These are phyloP conservation scores for Kodamaea plutei DNA, from an alignment of 1,139 yeast genomes.

Conservation along the genomic window DNA sequence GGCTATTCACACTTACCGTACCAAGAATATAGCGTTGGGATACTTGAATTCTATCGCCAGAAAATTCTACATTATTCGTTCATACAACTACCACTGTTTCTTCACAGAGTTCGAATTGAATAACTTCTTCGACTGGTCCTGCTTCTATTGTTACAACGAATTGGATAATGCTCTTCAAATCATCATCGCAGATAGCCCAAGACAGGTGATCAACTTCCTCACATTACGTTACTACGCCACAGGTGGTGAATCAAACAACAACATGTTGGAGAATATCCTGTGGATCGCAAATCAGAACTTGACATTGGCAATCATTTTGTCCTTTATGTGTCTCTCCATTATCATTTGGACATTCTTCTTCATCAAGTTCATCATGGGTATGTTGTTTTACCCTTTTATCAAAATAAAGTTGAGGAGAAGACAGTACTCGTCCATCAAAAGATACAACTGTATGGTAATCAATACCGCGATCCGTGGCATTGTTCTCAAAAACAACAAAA, in stretches of 20 bases:
- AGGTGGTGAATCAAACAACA: conserved; percentile 37
- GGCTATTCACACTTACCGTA: conserved; percentile 56
- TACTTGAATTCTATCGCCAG: conserved; percentile 68
- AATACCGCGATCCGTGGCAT: conserved; percentile 51
- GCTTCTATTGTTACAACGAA: conserved; percentile 65
- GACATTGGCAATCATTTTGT: conserved; percentile 63
- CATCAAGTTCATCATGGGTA: conserved; percentile 53
- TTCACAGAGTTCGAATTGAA: conserved; percentile 67
- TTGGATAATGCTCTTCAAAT: conserved; percentile 62
- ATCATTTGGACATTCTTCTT: conserved; percentile 73
- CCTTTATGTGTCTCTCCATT: conserved; percentile 74
- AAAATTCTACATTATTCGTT: conserved; percentile 49
- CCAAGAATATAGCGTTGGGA: conserved; percentile 64
- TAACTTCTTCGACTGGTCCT: conserved; percentile 60
- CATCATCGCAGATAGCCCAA: conserved; percentile 78
- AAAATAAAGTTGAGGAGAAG: conserved; percentile 39
- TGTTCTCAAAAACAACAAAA: conserved; percentile 29
- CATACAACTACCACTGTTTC: conserved; percentile 68
- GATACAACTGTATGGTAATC: conserved; percentile 54
- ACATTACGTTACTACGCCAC: conserved; percentile 60
- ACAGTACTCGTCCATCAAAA: conserved; percentile 43
- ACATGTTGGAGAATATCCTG: conserved; percentile 51
- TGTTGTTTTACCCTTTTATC: conserved; percentile 54
- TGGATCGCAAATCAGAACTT: conserved; percentile 57
- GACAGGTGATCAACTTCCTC: conserved; percentile 78